These are phyloP conservation scores for Tanozyma kutaoensis DNA, from an alignment of 805 yeast genomes.

Conservation along the genomic window DNA sequence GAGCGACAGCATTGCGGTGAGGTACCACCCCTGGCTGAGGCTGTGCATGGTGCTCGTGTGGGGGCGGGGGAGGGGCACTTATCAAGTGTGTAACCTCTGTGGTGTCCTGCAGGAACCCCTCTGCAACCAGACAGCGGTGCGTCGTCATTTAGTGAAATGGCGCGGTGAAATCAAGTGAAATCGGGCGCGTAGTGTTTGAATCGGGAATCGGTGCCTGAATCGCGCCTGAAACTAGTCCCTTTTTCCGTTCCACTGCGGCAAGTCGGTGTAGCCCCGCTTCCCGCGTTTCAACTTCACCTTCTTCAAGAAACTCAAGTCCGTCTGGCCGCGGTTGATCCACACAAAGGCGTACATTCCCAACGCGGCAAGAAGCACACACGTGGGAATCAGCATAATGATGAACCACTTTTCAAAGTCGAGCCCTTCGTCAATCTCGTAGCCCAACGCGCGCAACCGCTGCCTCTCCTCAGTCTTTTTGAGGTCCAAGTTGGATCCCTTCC, in stretches of 20 bases:
- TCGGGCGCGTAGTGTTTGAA: too few relatives aligned
- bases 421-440: conserved; percentile 29
- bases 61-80: too few relatives aligned
- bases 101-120: too few relatives aligned
- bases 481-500: conserved; percentile 32
- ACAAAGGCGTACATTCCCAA: conserved; percentile 55
- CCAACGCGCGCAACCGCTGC: conserved; percentile 12
- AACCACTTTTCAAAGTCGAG: conserved; percentile 45
- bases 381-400: conserved; percentile 56
- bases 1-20: conserved; percentile 19
- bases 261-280: conserved; percentile 10
- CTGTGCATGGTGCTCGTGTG: too few relatives aligned
- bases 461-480: conserved; percentile 23
- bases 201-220: too few relatives aligned
- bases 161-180: too few relatives aligned
- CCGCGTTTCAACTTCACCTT: conserved; percentile 14
- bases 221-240: too few relatives aligned
- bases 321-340: conserved; percentile 29
- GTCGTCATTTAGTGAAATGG: too few relatives aligned
- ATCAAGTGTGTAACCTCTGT: too few relatives aligned
- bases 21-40: too few relatives aligned
- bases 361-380: conserved; percentile 45
- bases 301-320: conserved; percentile 28
- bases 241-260: conserved; percentile 22
- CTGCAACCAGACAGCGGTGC: too few relatives aligned